Percentiles rank a stretch among this genome's conserved stretches.
Evolutionary conservation across 2,329 filamentous ascomycete genomes (phyloP).

Genomic region (Aspergillus awamori): DNA sequence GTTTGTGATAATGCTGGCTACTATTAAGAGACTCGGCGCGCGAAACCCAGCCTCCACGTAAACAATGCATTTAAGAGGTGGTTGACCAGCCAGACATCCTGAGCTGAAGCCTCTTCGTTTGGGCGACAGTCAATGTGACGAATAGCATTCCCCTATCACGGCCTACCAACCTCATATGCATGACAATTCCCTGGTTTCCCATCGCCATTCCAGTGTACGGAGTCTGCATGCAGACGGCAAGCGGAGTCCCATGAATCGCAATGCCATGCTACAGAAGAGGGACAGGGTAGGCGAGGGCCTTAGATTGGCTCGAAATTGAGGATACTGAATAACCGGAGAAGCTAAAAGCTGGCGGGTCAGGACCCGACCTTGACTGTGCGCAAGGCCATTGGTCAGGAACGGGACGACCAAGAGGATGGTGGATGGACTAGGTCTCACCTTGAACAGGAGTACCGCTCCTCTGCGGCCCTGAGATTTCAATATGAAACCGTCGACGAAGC

Average conservation of each 20-base stretch:
- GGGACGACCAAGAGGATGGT: slow-evolving; percentile 15
- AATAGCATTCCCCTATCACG: neutral
- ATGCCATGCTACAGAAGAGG: neutral
- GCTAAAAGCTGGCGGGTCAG: neutral
- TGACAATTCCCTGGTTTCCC: neutral
- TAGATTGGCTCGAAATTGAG: slow-evolving; percentile 16
- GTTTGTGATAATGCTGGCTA: slow-evolving; percentile 10
- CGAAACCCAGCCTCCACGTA: slow-evolving; percentile 1
- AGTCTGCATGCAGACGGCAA: neutral
- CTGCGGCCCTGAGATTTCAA: slow-evolving; percentile 19
- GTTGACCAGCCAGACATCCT: neutral
- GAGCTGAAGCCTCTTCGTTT: neutral
- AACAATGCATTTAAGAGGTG: neutral
- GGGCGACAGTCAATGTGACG: neutral
- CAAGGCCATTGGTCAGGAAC: slow-evolving; percentile 17
- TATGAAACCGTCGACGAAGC: slow-evolving; percentile 23
- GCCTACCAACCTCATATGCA: neutral
- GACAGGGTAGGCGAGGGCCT: neutral
- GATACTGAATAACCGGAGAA: slow-evolving; percentile 10
- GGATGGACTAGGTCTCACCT: slow-evolving; percentile 27
- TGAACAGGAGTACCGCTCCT: slow-evolving; percentile 18
- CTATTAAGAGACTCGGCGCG: neutral
- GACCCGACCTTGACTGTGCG: neutral
- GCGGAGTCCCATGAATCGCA: slow-evolving; percentile 1
- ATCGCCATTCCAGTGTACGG: neutral